These are phyloP conservation scores for Lactifluus piperatus DNA, from an alignment of 768 basidiomycete species.

Conservation along the genomic window DNA sequence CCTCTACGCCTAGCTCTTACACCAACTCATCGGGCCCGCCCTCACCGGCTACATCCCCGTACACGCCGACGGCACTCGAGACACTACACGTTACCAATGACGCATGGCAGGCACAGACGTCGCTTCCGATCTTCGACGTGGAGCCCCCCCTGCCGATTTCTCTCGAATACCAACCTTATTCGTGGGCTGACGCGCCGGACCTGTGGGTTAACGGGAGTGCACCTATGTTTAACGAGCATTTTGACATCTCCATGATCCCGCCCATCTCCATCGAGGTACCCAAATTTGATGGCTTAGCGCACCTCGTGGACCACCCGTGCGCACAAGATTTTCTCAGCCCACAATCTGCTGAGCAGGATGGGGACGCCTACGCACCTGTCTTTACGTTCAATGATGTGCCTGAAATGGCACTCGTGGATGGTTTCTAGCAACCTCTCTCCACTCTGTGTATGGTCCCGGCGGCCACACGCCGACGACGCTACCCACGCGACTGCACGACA, in stretches of 20 bases:
- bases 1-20: slow-evolving; percentile 2
- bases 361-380: slow-evolving; percentile 11
- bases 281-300: slow-evolving; percentile 30
- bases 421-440: neutral
- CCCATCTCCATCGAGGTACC: slow-evolving; percentile 52
- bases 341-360: slow-evolving; percentile 5
- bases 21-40: slow-evolving; percentile 16
- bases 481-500: slow-evolving; percentile 5
- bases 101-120: slow-evolving; percentile 18
- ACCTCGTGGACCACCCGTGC: slow-evolving; percentile 4
- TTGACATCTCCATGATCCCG: slow-evolving; percentile 57
- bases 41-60: slow-evolving; percentile 14
- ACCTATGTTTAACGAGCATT: slow-evolving; percentile 50
- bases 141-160: slow-evolving; percentile 20
- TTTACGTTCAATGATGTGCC: slow-evolving; percentile 17
- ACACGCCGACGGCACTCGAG: slow-evolving; percentile 16
- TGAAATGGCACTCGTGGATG: slow-evolving; percentile 11
- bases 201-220: slow-evolving; percentile 31
- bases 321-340: slow-evolving; percentile 2
- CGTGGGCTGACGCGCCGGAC: slow-evolving; percentile 25
- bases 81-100: slow-evolving; percentile 15
- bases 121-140: slow-evolving; percentile 20
- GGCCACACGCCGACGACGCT: slow-evolving; percentile 7
- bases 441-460: slow-evolving; percentile 7
- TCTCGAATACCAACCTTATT: slow-evolving; percentile 26